Conservation (phyloP, 2,329 filamentous ascomycete species). For the Botrytis tulipae region DNA sequence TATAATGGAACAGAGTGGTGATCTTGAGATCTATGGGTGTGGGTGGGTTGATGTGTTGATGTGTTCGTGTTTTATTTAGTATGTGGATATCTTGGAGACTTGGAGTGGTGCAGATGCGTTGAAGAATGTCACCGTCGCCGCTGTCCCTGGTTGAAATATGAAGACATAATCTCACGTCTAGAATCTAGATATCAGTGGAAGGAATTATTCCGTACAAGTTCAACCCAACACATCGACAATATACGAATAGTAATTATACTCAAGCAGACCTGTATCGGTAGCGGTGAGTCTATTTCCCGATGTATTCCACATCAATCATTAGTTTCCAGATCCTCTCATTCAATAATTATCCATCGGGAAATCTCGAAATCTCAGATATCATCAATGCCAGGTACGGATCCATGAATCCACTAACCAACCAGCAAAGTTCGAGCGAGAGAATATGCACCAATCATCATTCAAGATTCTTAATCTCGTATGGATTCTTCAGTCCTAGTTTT, state of each 20-base stretch:
- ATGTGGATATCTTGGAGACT: background rate
- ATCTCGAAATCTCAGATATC: slow-evolving; percentile 12
- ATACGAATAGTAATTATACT: background rate
- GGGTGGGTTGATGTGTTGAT: background rate
- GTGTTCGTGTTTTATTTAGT: background rate
- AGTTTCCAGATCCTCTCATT: background rate
- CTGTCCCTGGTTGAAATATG: background rate
- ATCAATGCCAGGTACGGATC: slow-evolving; percentile 11
- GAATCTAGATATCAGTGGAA: background rate
- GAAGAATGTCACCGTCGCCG: background rate
- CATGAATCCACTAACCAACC: background rate
- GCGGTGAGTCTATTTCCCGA: background rate
- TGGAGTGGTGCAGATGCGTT: background rate
- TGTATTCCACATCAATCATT: background rate
- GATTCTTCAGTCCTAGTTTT: background rate
- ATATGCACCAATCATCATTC: background rate
- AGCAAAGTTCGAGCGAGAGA: background rate
- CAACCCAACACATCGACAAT: background rate
- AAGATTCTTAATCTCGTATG: background rate
- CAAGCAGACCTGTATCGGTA: background rate
- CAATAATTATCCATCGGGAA: slow-evolving; percentile 10
- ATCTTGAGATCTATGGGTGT: background rate
- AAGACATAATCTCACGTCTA: background rate
- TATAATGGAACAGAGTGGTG: background rate
- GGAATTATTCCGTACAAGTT: background rate